Base-by-base conservation (phyloP, 2,329 filamentous ascomycete genomes). In the Laburnicola sp. region DNA sequence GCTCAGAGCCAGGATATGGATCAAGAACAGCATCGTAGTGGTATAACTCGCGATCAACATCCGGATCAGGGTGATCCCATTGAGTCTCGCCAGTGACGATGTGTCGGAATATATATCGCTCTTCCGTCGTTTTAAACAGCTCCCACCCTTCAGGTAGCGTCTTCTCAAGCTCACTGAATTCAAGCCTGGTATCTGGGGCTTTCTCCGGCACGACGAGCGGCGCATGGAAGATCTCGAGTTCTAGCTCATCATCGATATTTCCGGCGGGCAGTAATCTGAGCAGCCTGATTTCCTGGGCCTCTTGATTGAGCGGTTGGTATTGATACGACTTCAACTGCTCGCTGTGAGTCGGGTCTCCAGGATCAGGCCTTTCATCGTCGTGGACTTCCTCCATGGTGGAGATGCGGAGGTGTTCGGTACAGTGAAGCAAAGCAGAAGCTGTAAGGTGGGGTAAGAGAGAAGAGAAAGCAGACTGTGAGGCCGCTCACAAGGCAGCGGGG, bases 181-280 rank as follows among this genome's bases (percentile, higher is more conserved):
- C 10, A 25, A 48, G 3, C 21, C 46, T 42, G 21, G 38, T 48
- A 43, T 48, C 46, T 8, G 38, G 38, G 22, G 46, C 46, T 37
- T 16, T 35, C 30, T 37, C 31, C n/a, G 46, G 46, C 30, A 23
- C 32, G n/a, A 48, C 16, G 6, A 48, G 16, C 25, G 38, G 46
- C n/a, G 32, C 23, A 31, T 48, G 46, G 16, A 48, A 48, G 11
- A 48, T 48, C 25, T 48, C 38, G 25, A 48, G 25, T 27, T 41
- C 22, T 4, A 48, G 31, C 23, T 35, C 38, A 11, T 48, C 46
- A 22, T 48, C 46, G 8, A 30, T 27, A 16, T 28, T 43, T 21
- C 2, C 39, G 4, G 30, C 40, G 4, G 46, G 46, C n/a, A 48
- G 31, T 9, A 43, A 8, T 30, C 6, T 48, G 5, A 48, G 30